phyloP scores from a whole-genome alignment of 305 asterid species.

The Solanum chacoense region DNA sequence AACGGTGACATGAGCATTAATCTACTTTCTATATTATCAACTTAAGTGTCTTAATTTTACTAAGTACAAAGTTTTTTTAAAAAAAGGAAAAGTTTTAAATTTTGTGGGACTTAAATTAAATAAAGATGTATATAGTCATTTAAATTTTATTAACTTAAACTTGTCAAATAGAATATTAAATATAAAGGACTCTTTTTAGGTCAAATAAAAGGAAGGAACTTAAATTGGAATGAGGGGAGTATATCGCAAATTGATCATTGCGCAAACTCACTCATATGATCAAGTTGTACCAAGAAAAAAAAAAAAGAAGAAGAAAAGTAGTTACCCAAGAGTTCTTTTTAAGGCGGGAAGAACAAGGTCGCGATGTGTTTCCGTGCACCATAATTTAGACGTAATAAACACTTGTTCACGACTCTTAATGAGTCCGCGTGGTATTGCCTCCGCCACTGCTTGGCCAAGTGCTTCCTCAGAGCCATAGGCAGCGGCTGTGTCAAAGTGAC shows the following conservation, averaged over 20 bases:
- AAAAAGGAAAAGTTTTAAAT: too few species aligned
- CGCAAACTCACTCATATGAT: neutral
- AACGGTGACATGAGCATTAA: neutral
- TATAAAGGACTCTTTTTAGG: neutral
- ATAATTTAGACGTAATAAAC: too few species aligned
- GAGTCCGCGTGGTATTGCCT: slow-evolving; percentile 18
- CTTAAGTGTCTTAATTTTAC: neutral
- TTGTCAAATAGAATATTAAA: neutral
- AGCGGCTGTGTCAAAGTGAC: slow-evolving; percentile 27
- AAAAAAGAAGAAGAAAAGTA: neutral
- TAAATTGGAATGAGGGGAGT: neutral
- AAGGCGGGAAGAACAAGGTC: slow-evolving; percentile 26
- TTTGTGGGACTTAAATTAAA: neutral
- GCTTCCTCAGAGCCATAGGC: slow-evolving; percentile 25
- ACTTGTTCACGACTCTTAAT: too few species aligned
- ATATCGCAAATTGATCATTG: neutral
- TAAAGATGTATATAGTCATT: neutral
- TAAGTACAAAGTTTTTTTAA: too few species aligned
- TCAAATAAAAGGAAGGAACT: neutral
- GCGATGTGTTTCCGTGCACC: slow-evolving; percentile 1
- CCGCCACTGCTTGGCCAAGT: slow-evolving; percentile 23
- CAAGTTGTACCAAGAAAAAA: neutral
- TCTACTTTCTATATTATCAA: neutral
- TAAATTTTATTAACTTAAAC: neutral
- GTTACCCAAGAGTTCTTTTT: slow-evolving; percentile 7